These are phyloP conservation scores for Rubia balearica DNA, from an alignment of 305 asterid genomes.

Conservation along the genomic window DNA sequence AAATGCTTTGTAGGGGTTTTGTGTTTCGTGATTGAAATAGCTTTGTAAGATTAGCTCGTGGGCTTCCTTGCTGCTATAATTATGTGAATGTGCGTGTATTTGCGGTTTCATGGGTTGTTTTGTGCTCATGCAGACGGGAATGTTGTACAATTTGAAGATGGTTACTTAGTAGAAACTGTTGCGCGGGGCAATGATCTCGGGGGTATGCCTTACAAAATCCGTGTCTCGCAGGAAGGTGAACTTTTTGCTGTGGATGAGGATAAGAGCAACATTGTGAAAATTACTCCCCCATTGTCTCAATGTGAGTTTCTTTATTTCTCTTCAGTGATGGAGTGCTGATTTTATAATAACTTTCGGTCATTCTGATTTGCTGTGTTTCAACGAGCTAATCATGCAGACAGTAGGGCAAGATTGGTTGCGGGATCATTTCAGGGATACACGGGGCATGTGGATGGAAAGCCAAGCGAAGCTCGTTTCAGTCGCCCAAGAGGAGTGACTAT, in stretches of 20 bases:
- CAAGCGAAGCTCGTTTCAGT: constrained; percentile 87
- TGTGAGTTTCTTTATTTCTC: constrained; percentile 39
- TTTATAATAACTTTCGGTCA: background rate
- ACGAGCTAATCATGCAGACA: constrained; percentile 42
- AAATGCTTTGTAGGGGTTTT: background rate
- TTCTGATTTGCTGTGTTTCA: constrained; percentile 1
- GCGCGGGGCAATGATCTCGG: constrained; percentile 92
- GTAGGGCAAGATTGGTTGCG: constrained; percentile 90
- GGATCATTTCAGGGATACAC: constrained; percentile 92
- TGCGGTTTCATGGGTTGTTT: constrained; percentile 1
- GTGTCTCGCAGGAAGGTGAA: constrained; percentile 84
- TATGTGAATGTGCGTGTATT: background rate
- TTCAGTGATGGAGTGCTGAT: background rate
- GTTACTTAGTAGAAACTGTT: constrained; percentile 91
- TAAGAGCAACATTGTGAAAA: constrained; percentile 75
- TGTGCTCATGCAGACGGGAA: constrained; percentile 51
- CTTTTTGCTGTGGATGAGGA: constrained; percentile 89
- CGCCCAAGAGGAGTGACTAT: constrained; percentile 84
- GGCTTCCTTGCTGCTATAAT: constrained; percentile 3
- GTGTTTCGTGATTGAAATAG: background rate
- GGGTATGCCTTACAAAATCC: constrained; percentile 60
- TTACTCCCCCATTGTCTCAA: constrained; percentile 88
- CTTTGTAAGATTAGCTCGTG: background rate
- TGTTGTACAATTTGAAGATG: constrained; percentile 80
- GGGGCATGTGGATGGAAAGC: constrained; percentile 96